Evolutionary conservation across 2,329 filamentous ascomycete genomes (phyloP).

Genomic region (Diplodia sapinea): DNA sequence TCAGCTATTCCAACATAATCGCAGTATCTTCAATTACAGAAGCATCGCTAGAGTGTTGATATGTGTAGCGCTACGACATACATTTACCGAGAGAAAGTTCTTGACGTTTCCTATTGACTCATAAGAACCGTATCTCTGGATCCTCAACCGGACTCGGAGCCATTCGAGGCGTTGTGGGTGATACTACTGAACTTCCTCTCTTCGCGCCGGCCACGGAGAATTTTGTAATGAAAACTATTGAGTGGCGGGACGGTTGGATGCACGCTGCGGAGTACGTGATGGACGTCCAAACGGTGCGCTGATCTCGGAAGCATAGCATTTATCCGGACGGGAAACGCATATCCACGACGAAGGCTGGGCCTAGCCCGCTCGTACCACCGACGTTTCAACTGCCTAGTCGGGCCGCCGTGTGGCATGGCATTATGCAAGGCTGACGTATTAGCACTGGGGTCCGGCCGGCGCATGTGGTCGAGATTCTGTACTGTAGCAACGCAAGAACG

Average conservation of each 20-base stretch:
- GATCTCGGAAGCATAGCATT: slow-evolving; percentile 10
- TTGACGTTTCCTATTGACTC: neutral
- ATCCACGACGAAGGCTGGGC: neutral
- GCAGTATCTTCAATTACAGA: neutral
- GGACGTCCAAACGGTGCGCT: neutral
- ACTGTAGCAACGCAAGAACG: neutral
- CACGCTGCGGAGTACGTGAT: neutral
- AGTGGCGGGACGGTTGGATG: neutral
- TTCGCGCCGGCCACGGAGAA: neutral
- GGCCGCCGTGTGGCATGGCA: neutral
- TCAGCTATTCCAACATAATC: neutral
- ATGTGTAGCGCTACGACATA: neutral
- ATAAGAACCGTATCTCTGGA: neutral
- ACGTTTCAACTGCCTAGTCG: neutral
- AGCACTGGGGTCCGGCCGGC: neutral
- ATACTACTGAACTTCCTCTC: neutral
- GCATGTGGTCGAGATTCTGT: neutral
- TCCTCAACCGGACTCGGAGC: neutral
- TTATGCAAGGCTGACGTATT: neutral
- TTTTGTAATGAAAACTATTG: neutral
- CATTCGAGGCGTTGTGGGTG: neutral
- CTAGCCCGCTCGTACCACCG: neutral
- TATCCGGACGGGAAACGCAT: slow-evolving; percentile 2
- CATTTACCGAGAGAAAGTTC: neutral
- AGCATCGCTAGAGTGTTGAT: neutral